Evolutionary conservation across 176 grass and related monocot genomes (phyloP).

Genomic region (Oryza brachyantha): DNA sequence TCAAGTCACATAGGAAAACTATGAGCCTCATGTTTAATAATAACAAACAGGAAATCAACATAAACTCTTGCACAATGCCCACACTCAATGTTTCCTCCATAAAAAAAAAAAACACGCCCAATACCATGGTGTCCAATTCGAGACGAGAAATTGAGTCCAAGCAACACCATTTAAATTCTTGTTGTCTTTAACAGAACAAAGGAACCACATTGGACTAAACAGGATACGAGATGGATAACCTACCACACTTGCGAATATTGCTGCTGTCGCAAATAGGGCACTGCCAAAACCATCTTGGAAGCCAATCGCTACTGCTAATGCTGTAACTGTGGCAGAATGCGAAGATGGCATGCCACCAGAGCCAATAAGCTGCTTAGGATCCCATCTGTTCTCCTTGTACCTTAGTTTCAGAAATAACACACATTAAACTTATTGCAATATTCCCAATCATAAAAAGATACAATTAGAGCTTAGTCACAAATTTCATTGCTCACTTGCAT

Average conservation of each 20-base stretch:
- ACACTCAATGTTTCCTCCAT: too few species aligned
- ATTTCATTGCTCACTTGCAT: not conserved
- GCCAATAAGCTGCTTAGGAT: slow-evolving; percentile 76
- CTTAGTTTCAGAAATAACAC: slow-evolving; percentile 37
- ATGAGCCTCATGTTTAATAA: not conserved
- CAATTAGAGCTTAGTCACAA: not conserved
- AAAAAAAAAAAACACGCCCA: too few species aligned
- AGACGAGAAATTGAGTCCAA: slow-evolving; percentile 18
- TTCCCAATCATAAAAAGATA: not conserved
- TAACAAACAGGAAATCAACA: not conserved
- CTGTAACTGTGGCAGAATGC: slow-evolving; percentile 88
- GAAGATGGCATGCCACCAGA: slow-evolving; percentile 94
- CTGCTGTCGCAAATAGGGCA: slow-evolving; percentile 64
- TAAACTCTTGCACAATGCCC: not conserved
- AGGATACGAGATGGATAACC: slow-evolving; percentile 15
- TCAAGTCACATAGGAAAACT: slow-evolving; percentile 17
- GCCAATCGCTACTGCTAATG: slow-evolving; percentile 70
- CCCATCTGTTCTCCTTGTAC: slow-evolving; percentile 95
- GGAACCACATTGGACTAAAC: not conserved
- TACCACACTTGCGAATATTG: slow-evolving; percentile 85
- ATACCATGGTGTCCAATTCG: not conserved
- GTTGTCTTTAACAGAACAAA: slow-evolving; percentile 27
- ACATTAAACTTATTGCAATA: slow-evolving; percentile 22
- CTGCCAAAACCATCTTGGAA: slow-evolving; percentile 73
- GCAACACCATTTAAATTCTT: slow-evolving; percentile 20